Evolutionary conservation across 23 red algal genomes (phyloP), one percentile per base, ranked within the genome.

Genomic region (Gracilariopsis chorda): DNA sequence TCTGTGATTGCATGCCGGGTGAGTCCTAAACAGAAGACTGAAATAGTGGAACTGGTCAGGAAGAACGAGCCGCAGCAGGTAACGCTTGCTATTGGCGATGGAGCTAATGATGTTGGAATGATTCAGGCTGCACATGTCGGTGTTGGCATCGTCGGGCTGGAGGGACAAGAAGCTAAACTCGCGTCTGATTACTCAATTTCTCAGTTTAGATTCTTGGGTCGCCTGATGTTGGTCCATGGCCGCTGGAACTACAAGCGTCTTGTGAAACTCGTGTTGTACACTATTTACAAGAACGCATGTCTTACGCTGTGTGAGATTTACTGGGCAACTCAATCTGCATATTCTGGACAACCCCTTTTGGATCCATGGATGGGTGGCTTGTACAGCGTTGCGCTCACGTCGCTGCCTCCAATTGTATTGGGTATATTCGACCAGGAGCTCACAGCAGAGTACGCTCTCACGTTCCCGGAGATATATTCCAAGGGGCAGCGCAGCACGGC

Each of bases 51-150:
- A 52, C 67, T 88, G n/a, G 90, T 97, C 12, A 71, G 92, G 13
- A 74, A 78, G 39, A 68, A 91, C 17, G 90, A 94, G 40, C 77
- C 47, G 34, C 40, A 69, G 36, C 75, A 95, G 45, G 92, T 93
- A 0, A 98, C 96, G 24, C 81, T 98, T 12, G 93, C 96, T 19
- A 95, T 98, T 78, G 96, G 96, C 13, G 96, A 98, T 57, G 96
- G 96, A 42, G 96, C 93, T 32, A 98, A 98, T 57, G 96, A 98
- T 91, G 96, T 98, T 28, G 94, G 96, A 55, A 98, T 98, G 96
- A 98, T 98, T 53, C 90, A 94, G 71, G 96, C 91, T 17, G 96
- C 96, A 40, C 96, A 98, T 90, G 96, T 98, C 7, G 96, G 96
- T 7, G 90, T 98, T 51, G 96, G 96, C 44, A 83, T 98, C 42